A percentile compares a stretch with the other conserved stretches of the same genome.
These are phyloP conservation scores for Tetrahymena malaccensis DNA, from an alignment of 73 alveolate species.

Conservation along the genomic window DNA sequence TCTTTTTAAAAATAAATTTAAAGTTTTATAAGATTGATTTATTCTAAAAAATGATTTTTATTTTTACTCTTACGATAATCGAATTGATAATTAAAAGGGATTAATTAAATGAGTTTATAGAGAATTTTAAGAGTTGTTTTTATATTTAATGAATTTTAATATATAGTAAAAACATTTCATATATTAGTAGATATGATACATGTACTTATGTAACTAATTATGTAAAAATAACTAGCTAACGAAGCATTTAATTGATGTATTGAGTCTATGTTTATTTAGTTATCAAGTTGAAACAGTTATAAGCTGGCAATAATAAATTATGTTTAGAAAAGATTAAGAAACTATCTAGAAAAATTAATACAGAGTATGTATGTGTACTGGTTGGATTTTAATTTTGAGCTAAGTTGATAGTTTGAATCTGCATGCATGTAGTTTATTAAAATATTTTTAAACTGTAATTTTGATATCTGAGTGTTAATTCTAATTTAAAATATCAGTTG, in stretches of 20 bases:
- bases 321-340: not conserved
- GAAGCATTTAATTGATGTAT: not conserved
- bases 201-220: not conserved
- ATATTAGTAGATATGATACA: not conserved
- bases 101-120: too few species aligned
- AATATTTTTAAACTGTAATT: too few species aligned
- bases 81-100: too few species aligned
- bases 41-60: too few species aligned
- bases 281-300: not conserved
- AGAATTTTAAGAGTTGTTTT: too few species aligned
- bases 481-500: not conserved
- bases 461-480: not conserved
- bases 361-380: not conserved
- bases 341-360: not conserved
- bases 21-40: too few species aligned
- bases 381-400: not conserved
- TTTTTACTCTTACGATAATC: too few species aligned
- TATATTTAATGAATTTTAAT: not conserved
- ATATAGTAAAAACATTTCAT: not conserved
- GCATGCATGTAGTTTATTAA: not conserved
- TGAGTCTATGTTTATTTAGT: too few species aligned
- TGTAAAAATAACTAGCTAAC: not conserved
- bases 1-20: too few species aligned
- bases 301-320: not conserved
- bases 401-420: too few species aligned